Evolutionary conservation across 2,329 filamentous ascomycete species (phyloP).

Genomic region (Penicillium griseofulvum): DNA sequence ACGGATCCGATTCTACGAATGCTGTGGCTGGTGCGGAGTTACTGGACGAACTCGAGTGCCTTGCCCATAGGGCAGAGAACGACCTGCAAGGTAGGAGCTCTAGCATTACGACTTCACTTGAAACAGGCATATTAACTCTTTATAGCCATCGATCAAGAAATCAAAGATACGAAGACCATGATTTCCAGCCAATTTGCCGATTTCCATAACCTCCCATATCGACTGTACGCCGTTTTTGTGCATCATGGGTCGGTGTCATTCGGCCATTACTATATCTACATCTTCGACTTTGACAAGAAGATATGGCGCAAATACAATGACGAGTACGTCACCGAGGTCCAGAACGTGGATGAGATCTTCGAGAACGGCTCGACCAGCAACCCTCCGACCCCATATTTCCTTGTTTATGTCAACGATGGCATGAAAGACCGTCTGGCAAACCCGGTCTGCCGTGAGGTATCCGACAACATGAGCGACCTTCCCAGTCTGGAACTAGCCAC

Average conservation of each 20-base stretch:
- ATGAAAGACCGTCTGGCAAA: constrained; percentile 60
- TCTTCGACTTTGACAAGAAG: constrained; percentile 77
- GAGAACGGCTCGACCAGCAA: constrained; percentile 59
- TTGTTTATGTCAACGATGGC: constrained; percentile 75
- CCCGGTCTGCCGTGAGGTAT: constrained; percentile 53
- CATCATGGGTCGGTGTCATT: constrained; percentile 67
- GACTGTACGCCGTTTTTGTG: constrained; percentile 87
- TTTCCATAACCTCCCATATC: constrained; percentile 68
- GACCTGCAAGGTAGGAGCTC: constrained; percentile 46
- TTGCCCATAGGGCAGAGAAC: constrained; percentile 45
- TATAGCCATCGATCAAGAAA: constrained; percentile 44
- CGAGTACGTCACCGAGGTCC: constrained; percentile 68
- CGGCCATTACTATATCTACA: constrained; percentile 97
- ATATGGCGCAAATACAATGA: constrained; percentile 97
- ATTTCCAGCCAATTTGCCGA: constrained; percentile 61
- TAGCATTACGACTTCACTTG: not conserved
- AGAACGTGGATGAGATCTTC: constrained; percentile 66
- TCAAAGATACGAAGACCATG: constrained; percentile 48
- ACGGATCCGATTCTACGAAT: constrained; percentile 39
- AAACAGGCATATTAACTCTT: not conserved
- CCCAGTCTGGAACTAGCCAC: not conserved
- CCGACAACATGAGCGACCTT: constrained; percentile 15
- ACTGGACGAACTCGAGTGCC: constrained; percentile 43
- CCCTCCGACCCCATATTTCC: constrained; percentile 74
- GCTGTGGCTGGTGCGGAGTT: constrained; percentile 42